Base-by-base conservation (phyloP, 768 basidiomycete species). In the Calocera cornea region DNA sequence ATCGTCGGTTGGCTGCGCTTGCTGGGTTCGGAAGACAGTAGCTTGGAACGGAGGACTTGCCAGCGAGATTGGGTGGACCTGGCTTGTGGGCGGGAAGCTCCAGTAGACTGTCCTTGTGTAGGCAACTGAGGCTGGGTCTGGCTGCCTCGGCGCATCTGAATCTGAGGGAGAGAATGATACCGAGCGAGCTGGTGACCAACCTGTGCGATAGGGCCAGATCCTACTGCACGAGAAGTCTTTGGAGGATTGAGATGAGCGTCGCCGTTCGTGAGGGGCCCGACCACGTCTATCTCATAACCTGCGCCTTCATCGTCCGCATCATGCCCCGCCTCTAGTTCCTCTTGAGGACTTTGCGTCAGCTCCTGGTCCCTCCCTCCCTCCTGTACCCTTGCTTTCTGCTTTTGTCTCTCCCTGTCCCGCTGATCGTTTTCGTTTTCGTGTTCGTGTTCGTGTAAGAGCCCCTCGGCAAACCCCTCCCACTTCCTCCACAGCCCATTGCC, bases 401-500 rank as follows among this genome's bases (percentile, higher is more conserved):
- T 33, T 27, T 60, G 54, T 10, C 19, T 27, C 54, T 60, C 8
- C 7, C 5, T 31, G 31, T 33, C 54, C 31, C 2, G 27, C 10
- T 60, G 24, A 22, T 60, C 31, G 54, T 33, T 2, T 60, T 47
- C 44, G 44, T 47, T 5, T 24, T 47, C 44, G 19, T 47, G 44
- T 17, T 17, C 44, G 19, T 47, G 44, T 47, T 60, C 54, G 31
- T 29, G 54, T 19, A 60, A 10, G 54, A 60, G 31, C 11, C 54
- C 54, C 11, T 60, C 54, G 11, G 54, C 54, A 12, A 60, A 60
- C 2, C 54, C 54, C 19, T 60, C 54, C 54, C 82, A 78, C 50
- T 76, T 79, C 77, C 83, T 85, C 19, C 83, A 83, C 71, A 85
- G 84, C 68, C 78, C 81, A 70, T 87, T 86, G 1, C 72, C 72